phyloP scores from a whole-genome alignment of 176 grass and related monocot genomes.

The Saccharum spontaneum region DNA sequence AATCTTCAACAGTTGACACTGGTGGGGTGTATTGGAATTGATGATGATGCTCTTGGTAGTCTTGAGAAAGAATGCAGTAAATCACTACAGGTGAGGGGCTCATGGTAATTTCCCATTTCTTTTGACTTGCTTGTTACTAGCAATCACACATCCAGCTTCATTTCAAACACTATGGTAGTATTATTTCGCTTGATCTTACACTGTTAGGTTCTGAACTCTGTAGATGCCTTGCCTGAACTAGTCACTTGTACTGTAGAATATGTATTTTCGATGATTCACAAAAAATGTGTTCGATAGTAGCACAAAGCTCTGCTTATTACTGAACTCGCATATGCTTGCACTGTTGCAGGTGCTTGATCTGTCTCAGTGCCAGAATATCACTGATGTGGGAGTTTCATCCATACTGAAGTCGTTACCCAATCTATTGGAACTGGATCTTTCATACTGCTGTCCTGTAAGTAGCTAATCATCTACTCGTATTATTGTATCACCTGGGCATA shows the following conservation, averaged over 20 bases:
- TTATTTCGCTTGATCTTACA: not conserved
- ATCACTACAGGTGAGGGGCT: conserved; percentile 55
- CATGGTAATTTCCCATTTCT: not conserved
- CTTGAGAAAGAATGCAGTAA: conserved; percentile 55
- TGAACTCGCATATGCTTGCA: conserved; percentile 12
- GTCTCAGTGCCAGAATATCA: conserved; percentile 70
- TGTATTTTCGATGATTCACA: not conserved
- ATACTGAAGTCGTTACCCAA: conserved; percentile 44
- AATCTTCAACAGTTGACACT: conserved; percentile 58
- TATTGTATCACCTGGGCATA: conserved; percentile 11
- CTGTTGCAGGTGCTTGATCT: conserved; percentile 69
- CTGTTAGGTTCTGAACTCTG: not conserved
- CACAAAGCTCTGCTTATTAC: not conserved
- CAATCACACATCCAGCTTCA: not conserved
- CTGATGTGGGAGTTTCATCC: conserved; percentile 46
- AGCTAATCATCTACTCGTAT: not conserved
- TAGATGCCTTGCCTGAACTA: not conserved
- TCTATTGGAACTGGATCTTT: conserved; percentile 60
- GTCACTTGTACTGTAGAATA: not conserved
- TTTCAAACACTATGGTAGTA: not conserved
- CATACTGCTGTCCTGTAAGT: conserved; percentile 63
- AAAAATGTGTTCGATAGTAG: not conserved
- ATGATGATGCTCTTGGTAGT: conserved; percentile 49
- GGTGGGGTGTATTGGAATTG: conserved; percentile 55
- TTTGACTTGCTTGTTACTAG: not conserved